Conservation (phyloP, 1,139 yeast genomes). For the Taphrina betulina region DNA sequence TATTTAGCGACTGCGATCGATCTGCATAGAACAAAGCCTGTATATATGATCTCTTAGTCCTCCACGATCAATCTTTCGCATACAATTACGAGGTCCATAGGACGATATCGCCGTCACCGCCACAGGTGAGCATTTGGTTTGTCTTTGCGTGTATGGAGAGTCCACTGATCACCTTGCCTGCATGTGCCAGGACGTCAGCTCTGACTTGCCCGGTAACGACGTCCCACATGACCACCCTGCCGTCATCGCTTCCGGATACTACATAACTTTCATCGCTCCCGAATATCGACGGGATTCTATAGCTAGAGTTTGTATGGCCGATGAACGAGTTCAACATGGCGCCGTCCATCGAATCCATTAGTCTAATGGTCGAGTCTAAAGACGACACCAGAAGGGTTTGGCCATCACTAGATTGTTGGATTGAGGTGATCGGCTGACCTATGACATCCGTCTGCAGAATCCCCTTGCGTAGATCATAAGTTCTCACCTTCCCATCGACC, state of each 20-base stretch:
- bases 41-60: too few relatives aligned
- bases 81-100: slow-evolving; percentile 31
- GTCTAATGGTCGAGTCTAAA: slow-evolving; percentile 41
- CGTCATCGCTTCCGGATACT: slow-evolving; percentile 86
- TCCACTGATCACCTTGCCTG: slow-evolving; percentile 36
- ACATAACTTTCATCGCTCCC: slow-evolving; percentile 63
- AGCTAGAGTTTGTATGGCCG: slow-evolving; percentile 43
- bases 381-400: slow-evolving; percentile 41
- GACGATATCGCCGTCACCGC: slow-evolving; percentile 36
- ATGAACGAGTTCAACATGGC: slow-evolving; percentile 40
- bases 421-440: slow-evolving; percentile 43
- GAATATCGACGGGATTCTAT: slow-evolving; percentile 40
- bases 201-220: slow-evolving; percentile 58
- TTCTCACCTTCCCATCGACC: slow-evolving; percentile 44
- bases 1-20: too few relatives aligned
- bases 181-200: slow-evolving; percentile 35
- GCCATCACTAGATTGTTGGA: slow-evolving; percentile 38
- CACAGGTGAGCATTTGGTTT: slow-evolving; percentile 38
- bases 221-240: slow-evolving; percentile 85
- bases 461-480: slow-evolving; percentile 45
- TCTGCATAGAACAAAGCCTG: too few relatives aligned
- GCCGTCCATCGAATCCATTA: slow-evolving; percentile 42
- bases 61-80: too few relatives aligned
- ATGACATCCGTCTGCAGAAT: slow-evolving; percentile 41
- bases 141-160: slow-evolving; percentile 37